These are phyloP conservation scores for Coleophoma eucalyptorum DNA, from an alignment of 2,329 filamentous ascomycete species.

Conservation along the genomic window DNA sequence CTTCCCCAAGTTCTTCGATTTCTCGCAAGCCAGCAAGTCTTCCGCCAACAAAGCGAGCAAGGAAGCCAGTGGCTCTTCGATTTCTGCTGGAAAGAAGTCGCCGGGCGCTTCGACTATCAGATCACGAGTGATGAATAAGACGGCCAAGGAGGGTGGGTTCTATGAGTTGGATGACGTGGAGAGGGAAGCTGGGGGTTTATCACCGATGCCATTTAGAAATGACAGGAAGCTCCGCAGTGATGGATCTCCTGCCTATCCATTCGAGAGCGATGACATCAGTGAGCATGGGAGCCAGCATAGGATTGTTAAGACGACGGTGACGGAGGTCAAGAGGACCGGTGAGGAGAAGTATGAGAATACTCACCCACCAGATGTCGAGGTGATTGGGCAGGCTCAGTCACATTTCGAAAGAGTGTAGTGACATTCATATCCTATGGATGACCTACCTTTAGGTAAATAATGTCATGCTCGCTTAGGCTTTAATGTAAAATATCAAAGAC, in stretches of 20 bases:
- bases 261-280: neutral
- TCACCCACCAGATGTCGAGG: too few relatives aligned
- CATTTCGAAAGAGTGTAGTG: too few relatives aligned
- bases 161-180: neutral
- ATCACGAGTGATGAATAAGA: neutral
- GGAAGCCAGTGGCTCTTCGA: neutral
- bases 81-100: neutral
- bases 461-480: too few relatives aligned
- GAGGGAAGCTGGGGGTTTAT: neutral
- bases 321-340: neutral
- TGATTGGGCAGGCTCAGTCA: too few relatives aligned
- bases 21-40: neutral
- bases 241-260: neutral
- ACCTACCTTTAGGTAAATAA: too few relatives aligned
- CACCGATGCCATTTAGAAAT: neutral
- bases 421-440: too few relatives aligned
- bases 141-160: neutral
- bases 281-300: neutral
- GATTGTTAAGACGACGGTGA: neutral
- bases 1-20: slow-evolving; percentile 9
- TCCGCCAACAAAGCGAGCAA: neutral
- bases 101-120: neutral
- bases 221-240: neutral
- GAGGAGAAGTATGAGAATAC: neutral
- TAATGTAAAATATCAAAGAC: too few relatives aligned